phyloP scores from a whole-genome alignment of 2,329 filamentous ascomycete genomes.

The Penicillium sp. region DNA sequence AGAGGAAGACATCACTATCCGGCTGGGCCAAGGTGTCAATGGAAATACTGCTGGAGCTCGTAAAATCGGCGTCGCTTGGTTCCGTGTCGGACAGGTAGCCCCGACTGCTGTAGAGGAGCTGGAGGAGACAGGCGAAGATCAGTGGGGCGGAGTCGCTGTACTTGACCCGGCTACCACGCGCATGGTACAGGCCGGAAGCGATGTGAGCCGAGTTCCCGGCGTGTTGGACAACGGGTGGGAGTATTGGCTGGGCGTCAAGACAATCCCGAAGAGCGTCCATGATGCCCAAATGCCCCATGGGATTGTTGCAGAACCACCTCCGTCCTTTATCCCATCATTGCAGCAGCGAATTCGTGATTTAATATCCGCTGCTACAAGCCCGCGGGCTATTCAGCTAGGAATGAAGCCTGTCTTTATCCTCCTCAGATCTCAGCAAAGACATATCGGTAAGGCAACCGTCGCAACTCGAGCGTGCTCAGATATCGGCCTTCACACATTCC shows the following conservation, averaged over 20 bases:
- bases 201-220: conserved; percentile 75
- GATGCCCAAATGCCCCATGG: conserved; percentile 37
- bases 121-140: conserved; percentile 62
- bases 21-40: conserved; percentile 37
- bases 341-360: conserved; percentile 76
- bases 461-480: conserved; percentile 77
- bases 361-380: conserved; percentile 83
- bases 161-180: conserved; percentile 84
- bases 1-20: conserved; percentile 65
- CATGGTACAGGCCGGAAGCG: conserved; percentile 87
- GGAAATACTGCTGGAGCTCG: conserved; percentile 36
- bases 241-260: conserved; percentile 80
- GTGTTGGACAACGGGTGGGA: conserved; percentile 77
- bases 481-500: conserved; percentile 84
- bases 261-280: conserved; percentile 52
- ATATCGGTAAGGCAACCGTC: conserved; percentile 85
- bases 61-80: conserved; percentile 75
- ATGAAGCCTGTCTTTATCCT: conserved; percentile 87
- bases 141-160: conserved; percentile 82
- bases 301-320: conserved; percentile 37
- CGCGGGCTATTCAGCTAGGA: conserved; percentile 78
- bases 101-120: conserved; percentile 48
- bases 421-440: conserved; percentile 84
- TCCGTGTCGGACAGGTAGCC: conserved; percentile 75
- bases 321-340: conserved; percentile 55